These are phyloP conservation scores for Nicotiana obtusifolia DNA, from an alignment of 257 asterid species.

Conservation along the genomic window DNA sequence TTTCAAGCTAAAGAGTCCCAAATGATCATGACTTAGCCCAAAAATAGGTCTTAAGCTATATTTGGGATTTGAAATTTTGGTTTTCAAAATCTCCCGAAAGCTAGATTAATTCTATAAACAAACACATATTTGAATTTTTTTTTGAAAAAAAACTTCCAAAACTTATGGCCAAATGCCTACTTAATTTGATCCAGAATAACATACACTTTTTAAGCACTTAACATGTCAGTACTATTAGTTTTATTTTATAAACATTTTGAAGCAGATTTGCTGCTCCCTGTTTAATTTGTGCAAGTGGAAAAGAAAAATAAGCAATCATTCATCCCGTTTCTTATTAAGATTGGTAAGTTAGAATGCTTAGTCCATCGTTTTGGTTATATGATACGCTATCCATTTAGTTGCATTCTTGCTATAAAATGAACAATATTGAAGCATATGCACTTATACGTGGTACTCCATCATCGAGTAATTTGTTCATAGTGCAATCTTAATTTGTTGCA, in stretches of 20 bases:
- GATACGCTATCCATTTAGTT: neutral
- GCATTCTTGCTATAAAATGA: neutral
- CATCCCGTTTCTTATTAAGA: neutral
- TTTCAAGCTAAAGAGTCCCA: too few species aligned
- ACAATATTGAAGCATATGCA: neutral
- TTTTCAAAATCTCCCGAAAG: too few species aligned
- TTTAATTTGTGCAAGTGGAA: neutral
- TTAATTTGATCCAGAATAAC: neutral
- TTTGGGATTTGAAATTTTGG: too few species aligned
- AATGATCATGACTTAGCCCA: too few species aligned
- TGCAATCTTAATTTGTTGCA: conserved; percentile 19
- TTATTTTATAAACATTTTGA: neutral
- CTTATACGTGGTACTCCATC: neutral
- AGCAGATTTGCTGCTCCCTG: neutral
- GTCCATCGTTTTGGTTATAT: neutral
- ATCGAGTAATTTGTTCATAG: neutral
- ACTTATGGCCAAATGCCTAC: too few species aligned
- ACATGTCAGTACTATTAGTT: neutral
- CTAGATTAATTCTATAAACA: too few species aligned
- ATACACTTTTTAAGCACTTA: neutral
- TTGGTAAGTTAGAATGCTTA: neutral
- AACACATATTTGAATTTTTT: too few species aligned
- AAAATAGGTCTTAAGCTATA: too few species aligned
- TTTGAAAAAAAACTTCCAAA: too few species aligned
- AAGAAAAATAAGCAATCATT: neutral